Base-by-base conservation (phyloP, 805 yeast species). In the Saccharomycopsis microspora region DNA sequence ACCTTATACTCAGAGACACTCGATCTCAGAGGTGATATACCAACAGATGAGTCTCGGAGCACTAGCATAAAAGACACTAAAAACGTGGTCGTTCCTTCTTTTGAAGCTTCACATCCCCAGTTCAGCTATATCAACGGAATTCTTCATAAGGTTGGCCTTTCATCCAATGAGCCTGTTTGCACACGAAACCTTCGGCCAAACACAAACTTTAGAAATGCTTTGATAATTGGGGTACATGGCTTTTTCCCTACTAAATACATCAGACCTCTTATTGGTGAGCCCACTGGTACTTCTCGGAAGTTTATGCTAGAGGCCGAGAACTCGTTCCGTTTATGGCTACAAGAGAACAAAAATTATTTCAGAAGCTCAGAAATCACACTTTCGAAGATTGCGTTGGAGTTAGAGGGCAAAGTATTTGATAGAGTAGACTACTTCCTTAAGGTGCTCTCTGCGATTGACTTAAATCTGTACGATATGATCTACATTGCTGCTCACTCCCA, bases 401-500 rank as follows among this genome's bases (percentile, higher is more conserved):
- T 84, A 53, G 97, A 93, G 58, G 98, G 97, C 1, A 85, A 82
- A 58, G 82, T 93, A 5, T 76, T 85, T 54, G 88, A 85, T 57
- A 71, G 98, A 33, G 96, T 90, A 5, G 82, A 80, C 38, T 85
- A 78, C 56, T 86, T 90, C 56, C 83, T 79, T 52, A 76, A 78
- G 33, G 75, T 86, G 41, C 68, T 90, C 62, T 72, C 71, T 34
- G 64, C 84, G 11, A 64, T 67, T 36, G 71, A 69, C 48, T 56
- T 71, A 3, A 66, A 67, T 41, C 52, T 68, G n/a, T 90, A 96
- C 0, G 97, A 90, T 62, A 82, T 83, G 53, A 76, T 90, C n/a
- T 87, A 82, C 59, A 75, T 90, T 53, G 96, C 96, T 1, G 81
- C 95, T 0, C 98, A 90, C 64, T 89, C 97, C 0, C 98, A 90